Conservation (phyloP, 495 filamentous ascomycete genomes). For the Aspergillus conjunctus region DNA sequence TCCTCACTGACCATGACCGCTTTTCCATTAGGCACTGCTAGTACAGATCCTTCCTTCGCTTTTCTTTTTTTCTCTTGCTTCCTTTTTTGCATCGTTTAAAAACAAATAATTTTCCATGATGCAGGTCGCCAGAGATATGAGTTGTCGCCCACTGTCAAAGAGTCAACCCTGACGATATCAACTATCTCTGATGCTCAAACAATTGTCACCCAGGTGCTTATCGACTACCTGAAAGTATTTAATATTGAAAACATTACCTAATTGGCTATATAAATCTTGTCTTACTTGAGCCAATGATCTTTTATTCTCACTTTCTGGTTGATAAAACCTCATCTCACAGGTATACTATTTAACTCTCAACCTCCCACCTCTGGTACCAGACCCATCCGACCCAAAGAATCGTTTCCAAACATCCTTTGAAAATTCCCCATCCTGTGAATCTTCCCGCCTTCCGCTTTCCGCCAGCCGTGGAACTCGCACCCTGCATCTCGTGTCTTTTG, state of each 20-base stretch:
- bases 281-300: not conserved
- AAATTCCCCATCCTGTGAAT: slow-evolving; percentile 29
- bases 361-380: slow-evolving; percentile 10
- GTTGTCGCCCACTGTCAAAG: no score
- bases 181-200: no score
- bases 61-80: slow-evolving; percentile 3
- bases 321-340: not conserved
- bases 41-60: slow-evolving; percentile 13
- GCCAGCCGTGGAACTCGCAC: slow-evolving; percentile 26
- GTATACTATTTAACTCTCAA: not conserved
- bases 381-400: slow-evolving; percentile 29
- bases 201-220: not conserved
- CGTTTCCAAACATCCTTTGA: slow-evolving; percentile 20
- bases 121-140: no score
- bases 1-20: slow-evolving; percentile 22
- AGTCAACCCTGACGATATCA: no score
- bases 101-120: no score
- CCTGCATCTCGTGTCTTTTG: slow-evolving; percentile 32
- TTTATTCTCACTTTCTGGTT: not conserved
- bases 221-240: not conserved
- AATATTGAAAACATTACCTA: slow-evolving; percentile 1
- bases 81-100: no score
- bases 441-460: slow-evolving; percentile 35
- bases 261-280: not conserved
- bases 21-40: slow-evolving; percentile 19